These are phyloP conservation scores for Paramecium primaurelia DNA, from an alignment of 73 alveolate genomes.

Conservation along the genomic window DNA sequence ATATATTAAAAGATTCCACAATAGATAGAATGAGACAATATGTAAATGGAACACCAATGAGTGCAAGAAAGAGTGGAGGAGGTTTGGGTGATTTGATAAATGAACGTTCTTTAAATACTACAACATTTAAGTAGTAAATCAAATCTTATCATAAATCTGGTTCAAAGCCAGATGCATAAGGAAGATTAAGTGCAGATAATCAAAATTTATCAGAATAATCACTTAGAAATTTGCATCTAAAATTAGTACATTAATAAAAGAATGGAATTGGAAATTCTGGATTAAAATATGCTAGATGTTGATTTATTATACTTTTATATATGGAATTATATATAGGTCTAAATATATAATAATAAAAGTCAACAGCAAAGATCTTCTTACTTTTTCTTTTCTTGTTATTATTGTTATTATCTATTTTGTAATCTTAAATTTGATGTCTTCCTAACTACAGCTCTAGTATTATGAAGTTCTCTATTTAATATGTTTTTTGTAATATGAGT, in stretches of 20 bases:
- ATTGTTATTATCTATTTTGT: background rate
- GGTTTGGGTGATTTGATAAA: background rate
- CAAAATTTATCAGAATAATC: background rate
- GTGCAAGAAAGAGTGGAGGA: conserved; percentile 33
- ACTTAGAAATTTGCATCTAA: background rate
- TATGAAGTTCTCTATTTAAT: conserved; percentile 14
- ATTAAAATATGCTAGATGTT: background rate
- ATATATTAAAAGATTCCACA: background rate
- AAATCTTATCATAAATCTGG: conserved; percentile 2
- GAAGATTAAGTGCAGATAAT: background rate
- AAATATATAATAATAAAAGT: background rate
- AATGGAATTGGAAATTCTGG: background rate
- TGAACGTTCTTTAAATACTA: background rate
- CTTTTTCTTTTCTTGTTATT: background rate
- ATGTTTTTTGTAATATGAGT: conserved; percentile 45
- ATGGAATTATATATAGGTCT: background rate
- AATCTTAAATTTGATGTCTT: conserved; percentile 18
- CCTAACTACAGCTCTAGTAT: conserved; percentile 41
- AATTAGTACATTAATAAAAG: background rate
- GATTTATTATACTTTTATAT: background rate
- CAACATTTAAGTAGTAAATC: background rate
- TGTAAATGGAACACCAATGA: conserved; percentile 28
- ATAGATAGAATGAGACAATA: background rate
- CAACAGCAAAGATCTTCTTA: conserved; percentile 22
- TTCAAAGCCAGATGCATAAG: background rate